Evolutionary conservation across 257 asterid genomes (phyloP).

Genomic region (Sherardia arvensis): DNA sequence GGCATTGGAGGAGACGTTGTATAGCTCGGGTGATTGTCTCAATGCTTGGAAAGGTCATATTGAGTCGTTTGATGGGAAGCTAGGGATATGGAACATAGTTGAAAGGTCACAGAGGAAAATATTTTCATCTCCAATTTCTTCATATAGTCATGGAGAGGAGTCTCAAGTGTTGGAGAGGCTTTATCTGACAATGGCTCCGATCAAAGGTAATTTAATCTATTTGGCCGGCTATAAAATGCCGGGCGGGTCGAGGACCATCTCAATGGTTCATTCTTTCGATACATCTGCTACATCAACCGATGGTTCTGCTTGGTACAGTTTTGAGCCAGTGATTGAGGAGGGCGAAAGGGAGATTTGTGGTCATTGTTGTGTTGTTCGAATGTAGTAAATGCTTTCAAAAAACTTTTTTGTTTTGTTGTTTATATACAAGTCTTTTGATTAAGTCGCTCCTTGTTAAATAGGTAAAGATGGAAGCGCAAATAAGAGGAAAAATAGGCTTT

Average conservation of each 20-base stretch:
- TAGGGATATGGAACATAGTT: slow-evolving; percentile 32
- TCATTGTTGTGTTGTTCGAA: slow-evolving; percentile 37
- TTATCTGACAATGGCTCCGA: slow-evolving; percentile 28
- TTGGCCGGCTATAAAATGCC: slow-evolving; percentile 24
- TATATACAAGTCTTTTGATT: neutral
- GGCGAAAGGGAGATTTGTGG: slow-evolving; percentile 29
- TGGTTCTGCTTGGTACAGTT: slow-evolving; percentile 27
- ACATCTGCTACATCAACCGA: slow-evolving; percentile 16
- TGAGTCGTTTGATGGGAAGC: slow-evolving; percentile 31
- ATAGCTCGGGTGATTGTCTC: slow-evolving; percentile 45
- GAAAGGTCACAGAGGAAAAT: slow-evolving; percentile 29
- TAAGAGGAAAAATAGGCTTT: neutral
- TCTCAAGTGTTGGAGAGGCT: neutral
- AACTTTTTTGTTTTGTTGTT: neutral
- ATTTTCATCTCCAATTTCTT: slow-evolving; percentile 10
- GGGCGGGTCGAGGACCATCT: slow-evolving; percentile 15
- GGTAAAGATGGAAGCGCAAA: neutral
- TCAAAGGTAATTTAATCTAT: slow-evolving; percentile 25
- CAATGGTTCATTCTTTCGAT: slow-evolving; percentile 33
- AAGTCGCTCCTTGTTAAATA: neutral
- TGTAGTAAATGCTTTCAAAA: neutral
- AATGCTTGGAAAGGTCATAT: slow-evolving; percentile 48
- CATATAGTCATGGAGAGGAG: neutral
- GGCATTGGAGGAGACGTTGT: slow-evolving; percentile 23
- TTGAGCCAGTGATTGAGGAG: slow-evolving; percentile 21